Percentiles rank a stretch among this genome's conserved stretches.
Conservation (phyloP, 169 alveolate genomes). For the Plasmodium gaboni region DNA sequence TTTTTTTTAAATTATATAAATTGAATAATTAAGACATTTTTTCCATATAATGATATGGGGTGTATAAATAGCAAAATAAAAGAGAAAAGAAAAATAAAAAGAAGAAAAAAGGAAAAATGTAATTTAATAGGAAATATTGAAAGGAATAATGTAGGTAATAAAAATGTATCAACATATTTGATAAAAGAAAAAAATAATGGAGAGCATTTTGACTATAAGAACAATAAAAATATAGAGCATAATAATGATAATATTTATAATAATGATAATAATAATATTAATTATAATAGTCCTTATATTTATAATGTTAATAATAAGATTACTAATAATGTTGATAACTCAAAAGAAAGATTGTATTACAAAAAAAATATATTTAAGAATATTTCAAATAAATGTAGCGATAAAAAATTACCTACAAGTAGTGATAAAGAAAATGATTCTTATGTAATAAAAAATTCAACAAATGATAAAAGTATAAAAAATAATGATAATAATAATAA, state of each 20-base stretch:
- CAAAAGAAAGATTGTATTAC: too few species aligned
- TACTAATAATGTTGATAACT: too few species aligned
- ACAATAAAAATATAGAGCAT: constrained; percentile 6
- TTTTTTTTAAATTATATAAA: too few species aligned
- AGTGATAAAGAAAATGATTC: too few species aligned
- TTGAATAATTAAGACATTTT: background rate
- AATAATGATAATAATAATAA: background rate
- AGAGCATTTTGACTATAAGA: too few species aligned
- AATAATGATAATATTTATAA: background rate
- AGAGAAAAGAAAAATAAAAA: constrained; percentile 19
- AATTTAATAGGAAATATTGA: background rate
- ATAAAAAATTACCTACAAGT: too few species aligned
- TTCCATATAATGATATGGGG: constrained; percentile 76
- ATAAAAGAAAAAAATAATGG: too few species aligned
- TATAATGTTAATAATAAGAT: too few species aligned
- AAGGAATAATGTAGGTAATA: background rate
- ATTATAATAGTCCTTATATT: too few species aligned
- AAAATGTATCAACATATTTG: too few species aligned
- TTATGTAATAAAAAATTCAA: background rate
- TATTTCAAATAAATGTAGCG: too few species aligned
- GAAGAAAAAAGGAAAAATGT: constrained; percentile 2
- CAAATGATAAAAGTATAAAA: background rate
- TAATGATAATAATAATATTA: background rate
- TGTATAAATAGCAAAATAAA: constrained; percentile 62
- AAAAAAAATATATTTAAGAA: too few species aligned